Evolutionary conservation across 2,329 filamentous ascomycete species (phyloP), one percentile per base, ranked within the genome.

Genomic region (Fusarium pseudocircinatum): DNA sequence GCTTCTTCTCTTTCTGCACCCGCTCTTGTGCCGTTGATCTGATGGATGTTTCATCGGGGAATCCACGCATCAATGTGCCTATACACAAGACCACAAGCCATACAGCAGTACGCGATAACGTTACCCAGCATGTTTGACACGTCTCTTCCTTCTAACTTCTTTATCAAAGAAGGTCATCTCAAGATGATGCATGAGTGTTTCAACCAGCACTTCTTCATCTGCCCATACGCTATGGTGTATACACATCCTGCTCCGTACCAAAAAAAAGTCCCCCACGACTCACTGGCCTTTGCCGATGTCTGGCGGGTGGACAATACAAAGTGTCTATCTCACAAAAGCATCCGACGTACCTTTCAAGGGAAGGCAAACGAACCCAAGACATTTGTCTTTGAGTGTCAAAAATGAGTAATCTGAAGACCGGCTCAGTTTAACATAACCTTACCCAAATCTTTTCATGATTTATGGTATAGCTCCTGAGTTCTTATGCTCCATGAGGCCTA

Each of bases 401-500:
- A 26, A 26, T 18, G 42, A 44, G n/a, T 18, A 5, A 9, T 44
- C 42, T 20, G 16, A 44, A 26, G 24, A 26, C n/a, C 7, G 16
- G 6, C n/a, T 44, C 11, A 9, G n/a, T 18, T 20, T 26, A 13
- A 6, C 13, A 24, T 26, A 15, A 15, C 15, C 8, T n/a, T 15
- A 7, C 39, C 39, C 14, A 42, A 39, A 22, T 26, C 4, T 13
- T 44, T 44, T 26, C 16, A 26, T 26, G 24, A 18, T 20, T 13
- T 26, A 18, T 24, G 26, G 16, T 6, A 44, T 7, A 20, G 24
- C 11, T 18, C 42, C 24, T 26, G 16, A 4, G 24, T 26, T 44
- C 0, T 9, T 9, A 9, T 14, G 16, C 12, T 44, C 7, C 12
- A 8, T 18, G 16, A 14, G 3, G 12, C 2, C 24, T 26, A 4